These are phyloP conservation scores for Alliaria petiolata DNA, from an alignment of 345 rosid genomes.

Conservation along the genomic window DNA sequence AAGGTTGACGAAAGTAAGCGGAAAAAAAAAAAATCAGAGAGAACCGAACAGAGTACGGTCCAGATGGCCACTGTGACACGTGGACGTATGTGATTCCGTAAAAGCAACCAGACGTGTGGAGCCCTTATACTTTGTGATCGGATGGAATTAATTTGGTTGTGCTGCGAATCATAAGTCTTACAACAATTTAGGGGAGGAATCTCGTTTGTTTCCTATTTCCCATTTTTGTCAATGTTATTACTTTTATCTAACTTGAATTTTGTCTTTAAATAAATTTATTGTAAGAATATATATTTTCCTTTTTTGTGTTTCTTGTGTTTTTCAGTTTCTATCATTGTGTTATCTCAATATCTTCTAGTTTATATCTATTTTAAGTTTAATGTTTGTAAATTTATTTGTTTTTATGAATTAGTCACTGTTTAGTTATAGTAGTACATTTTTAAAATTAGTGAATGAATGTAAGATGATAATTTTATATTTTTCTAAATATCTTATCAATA, in stretches of 20 bases:
- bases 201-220: conserved; percentile 2
- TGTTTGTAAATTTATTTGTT: background rate
- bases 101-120: background rate
- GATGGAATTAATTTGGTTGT: conserved; percentile 12
- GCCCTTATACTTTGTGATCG: background rate
- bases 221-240: background rate
- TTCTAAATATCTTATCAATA: background rate
- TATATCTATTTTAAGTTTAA: background rate
- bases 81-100: conserved; percentile 6
- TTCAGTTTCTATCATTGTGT: background rate
- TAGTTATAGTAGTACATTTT: background rate
- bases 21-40: too few species aligned
- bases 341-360: background rate
- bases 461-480: background rate
- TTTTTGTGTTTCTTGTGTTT: background rate
- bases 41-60: conserved; percentile 6
- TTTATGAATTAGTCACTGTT: too few species aligned
- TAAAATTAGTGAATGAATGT: background rate
- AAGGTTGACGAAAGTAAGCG: conserved; percentile 1
- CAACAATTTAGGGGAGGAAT: background rate
- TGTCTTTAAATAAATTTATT: background rate
- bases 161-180: background rate
- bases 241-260: background rate
- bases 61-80: conserved; percentile 11
- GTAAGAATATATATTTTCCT: background rate